Base-by-base conservation (phyloP, 2,329 filamentous ascomycete species). In the Rachicladosporium sp. region DNA sequence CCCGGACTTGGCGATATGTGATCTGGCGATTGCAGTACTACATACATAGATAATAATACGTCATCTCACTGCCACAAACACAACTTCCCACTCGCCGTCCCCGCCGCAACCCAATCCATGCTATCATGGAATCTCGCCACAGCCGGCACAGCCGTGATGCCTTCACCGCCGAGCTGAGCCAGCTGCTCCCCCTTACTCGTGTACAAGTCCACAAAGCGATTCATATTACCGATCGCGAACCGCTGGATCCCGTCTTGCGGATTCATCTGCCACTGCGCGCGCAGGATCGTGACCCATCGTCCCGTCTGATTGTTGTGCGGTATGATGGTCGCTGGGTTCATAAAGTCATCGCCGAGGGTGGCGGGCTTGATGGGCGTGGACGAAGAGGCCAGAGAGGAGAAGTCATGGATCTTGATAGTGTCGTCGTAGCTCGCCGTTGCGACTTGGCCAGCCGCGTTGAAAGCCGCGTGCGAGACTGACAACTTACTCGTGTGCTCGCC, bases 341-440 rank as follows among this genome's bases (percentile, higher is more conserved):
- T 82, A 6, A 74, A 69, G 9, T 70, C 61, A 1, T 77, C 70
- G 0, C 62, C 57, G 7, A 93, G 58, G 3, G 71, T 68, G 88
- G 54, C 93, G 93, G 55, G 95, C 94, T 54, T 95, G 88, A 9
- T 69, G 68, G 2, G 94, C 72, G 2, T 73, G 64, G 2, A 76
- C 70, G 69, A 60, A 1, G 75, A 69, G 0, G 62, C 58, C 8
- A 93, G 58, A 2, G 71, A 41, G 4, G 64, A 69, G 49, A 93
- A 83, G 49, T 88, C 75, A 63, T 96, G 86, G 7, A 98, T 82
- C 56, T 96, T 96, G 47, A 98, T 74, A 0, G 84, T 93, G 52
- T 98, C 87, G 54, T 98, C 91, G 57, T 98, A 98, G 0, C 82
- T 89, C 0, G 87, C 82, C 0, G 91, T 98, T 0, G 88, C 91